phyloP scores from a whole-genome alignment of 2,329 filamentous ascomycete genomes.

The Lachnellula subtilissima region DNA sequence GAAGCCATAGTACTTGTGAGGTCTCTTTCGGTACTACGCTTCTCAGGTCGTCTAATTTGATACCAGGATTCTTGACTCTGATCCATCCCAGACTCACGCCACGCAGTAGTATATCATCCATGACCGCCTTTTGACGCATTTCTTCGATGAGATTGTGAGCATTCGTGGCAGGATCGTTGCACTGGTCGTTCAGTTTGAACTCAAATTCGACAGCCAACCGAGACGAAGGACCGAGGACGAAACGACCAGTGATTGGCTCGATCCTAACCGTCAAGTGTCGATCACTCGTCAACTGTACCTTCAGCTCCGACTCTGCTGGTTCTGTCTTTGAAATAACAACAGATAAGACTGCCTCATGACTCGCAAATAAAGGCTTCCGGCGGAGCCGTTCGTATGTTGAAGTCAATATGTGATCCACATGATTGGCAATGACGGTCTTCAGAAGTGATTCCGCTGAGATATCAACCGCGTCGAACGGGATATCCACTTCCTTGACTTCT shows the following conservation, averaged over 20 bases:
- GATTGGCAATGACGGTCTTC: conserved; percentile 67
- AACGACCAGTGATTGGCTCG: conserved; percentile 73
- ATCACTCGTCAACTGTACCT: conserved; percentile 63
- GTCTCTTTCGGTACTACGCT: conserved; percentile 56
- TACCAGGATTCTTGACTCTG: conserved; percentile 35
- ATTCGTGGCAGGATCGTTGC: conserved; percentile 52
- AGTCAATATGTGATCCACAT: conserved; percentile 68
- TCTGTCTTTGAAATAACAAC: conserved; percentile 55
- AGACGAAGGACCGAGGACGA: conserved; percentile 64
- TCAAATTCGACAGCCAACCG: conserved; percentile 55
- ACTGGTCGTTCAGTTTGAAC: conserved; percentile 54
- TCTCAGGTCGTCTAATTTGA: conserved; percentile 52
- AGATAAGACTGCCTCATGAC: conserved; percentile 52
- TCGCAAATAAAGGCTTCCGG: conserved; percentile 55
- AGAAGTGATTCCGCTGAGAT: conserved; percentile 73
- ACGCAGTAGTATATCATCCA: conserved; percentile 56
- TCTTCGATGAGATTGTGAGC: conserved; percentile 54
- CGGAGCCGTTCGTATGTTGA: conserved; percentile 58
- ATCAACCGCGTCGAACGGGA: conserved; percentile 60
- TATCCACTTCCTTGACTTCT: conserved; percentile 63
- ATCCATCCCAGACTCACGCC: conserved; percentile 63
- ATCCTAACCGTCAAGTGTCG: conserved; percentile 59
- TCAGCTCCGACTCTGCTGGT: conserved; percentile 62
- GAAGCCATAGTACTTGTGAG: conserved; percentile 64
- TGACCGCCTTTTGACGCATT: conserved; percentile 56